These are phyloP conservation scores for Nyctanthes arbortristis DNA, from an alignment of 257 asterid genomes.

Conservation along the genomic window DNA sequence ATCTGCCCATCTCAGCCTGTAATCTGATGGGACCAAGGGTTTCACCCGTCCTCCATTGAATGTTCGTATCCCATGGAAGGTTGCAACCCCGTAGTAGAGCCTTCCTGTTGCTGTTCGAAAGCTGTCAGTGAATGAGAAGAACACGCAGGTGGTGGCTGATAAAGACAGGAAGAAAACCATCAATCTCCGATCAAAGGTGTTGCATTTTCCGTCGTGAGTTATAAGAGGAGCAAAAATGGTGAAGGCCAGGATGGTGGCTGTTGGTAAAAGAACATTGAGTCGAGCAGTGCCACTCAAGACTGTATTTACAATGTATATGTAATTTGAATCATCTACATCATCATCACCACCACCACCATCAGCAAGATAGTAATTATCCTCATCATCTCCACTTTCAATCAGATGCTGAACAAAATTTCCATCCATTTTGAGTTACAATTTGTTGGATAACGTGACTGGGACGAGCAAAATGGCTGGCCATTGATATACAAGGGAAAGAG, in stretches of 20 bases:
- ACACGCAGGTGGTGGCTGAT: conserved; percentile 44
- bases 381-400: conserved; percentile 29
- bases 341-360: conserved; percentile 33
- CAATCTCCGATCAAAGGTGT: conserved; percentile 39
- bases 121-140: conserved; percentile 62
- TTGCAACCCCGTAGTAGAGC: conserved; percentile 61
- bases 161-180: conserved; percentile 41
- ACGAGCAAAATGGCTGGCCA: not conserved
- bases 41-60: conserved; percentile 49
- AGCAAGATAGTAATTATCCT: conserved; percentile 4
- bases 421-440: conserved; percentile 3
- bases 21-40: conserved; percentile 36
- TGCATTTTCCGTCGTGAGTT: conserved; percentile 57
- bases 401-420: conserved; percentile 21
- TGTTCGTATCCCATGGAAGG: conserved; percentile 48
- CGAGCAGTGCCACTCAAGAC: conserved; percentile 57
- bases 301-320: conserved; percentile 48
- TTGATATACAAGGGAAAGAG: conserved; percentile 15
- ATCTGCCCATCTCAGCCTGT: conserved; percentile 54
- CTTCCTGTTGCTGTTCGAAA: conserved; percentile 47
- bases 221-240: conserved; percentile 53
- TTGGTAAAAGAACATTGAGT: conserved; percentile 58
- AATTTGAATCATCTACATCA: conserved; percentile 37
- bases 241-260: conserved; percentile 61
- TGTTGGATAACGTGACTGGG: not conserved